Base-by-base conservation (phyloP, 257 asterid species). In the Salvia miltiorrhiza region DNA sequence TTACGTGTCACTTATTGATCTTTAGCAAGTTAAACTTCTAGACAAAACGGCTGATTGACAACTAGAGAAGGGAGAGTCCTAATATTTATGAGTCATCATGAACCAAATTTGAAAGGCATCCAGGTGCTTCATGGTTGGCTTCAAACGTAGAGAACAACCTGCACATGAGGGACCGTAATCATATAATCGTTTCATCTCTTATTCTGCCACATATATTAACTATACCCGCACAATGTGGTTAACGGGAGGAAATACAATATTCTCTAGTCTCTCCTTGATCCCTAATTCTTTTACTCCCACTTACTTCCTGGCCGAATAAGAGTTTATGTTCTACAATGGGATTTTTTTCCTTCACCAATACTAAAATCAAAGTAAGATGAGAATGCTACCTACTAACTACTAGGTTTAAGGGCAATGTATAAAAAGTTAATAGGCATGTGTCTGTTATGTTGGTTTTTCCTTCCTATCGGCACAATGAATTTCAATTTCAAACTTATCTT, bases 401-500 rank as follows among this genome's bases (percentile, higher is more conserved):
- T 48, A 60, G 33, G 43, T 60, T 47, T 2, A 9, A 9, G 32
- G 32, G 43, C 44, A 45, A 16, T 33, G 41, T 26, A 26, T 26
- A 26, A 26, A 26, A 26, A 26, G 30, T 26, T 26, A 1, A 26
- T 26, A 26, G 4, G 30, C 30, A 32, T 70, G 58, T 44, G 56
- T 40, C 39, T 57, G 43, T 40, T 43, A 64, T 41, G 58, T 44
- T 44, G 59, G 59, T 37, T 57, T 39, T 26, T 76, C 59, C 47
- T 70, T 53, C 23, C 49, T 59, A 17, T 28, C 9, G 47, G 40
- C 63, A 7, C 33, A 44, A 35, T 74, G 39, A 52, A 39, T 61
- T 73, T 68, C 39, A 12, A 19, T 3, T 4, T 63, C 5, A 44
- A 30, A 44, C 32, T 61, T 67, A 37, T 54, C 48, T 32, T 61